Conservation (phyloP, 352 stramenopile species). For the Phytophthora pluvialis region DNA sequence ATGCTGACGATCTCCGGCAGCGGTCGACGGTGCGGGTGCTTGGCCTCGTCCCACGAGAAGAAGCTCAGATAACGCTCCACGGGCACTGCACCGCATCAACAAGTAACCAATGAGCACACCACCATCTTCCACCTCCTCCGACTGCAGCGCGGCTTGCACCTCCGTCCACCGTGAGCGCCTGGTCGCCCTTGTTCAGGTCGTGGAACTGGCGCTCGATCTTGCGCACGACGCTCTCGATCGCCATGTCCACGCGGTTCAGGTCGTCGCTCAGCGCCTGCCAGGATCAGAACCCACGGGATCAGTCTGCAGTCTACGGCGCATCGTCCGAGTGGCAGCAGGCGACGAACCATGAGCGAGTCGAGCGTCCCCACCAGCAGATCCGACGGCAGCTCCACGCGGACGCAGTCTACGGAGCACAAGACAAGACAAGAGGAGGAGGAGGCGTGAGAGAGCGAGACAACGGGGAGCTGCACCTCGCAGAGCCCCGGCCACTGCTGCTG, state of each 20-base stretch:
- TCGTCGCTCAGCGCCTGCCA: slow-evolving; percentile 90
- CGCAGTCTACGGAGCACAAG: slow-evolving; percentile 53
- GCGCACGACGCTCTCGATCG: slow-evolving; percentile 95
- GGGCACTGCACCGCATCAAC: slow-evolving; percentile 62
- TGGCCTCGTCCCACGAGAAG: slow-evolving; percentile 98
- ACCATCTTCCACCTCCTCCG: not conserved
- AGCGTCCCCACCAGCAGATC: slow-evolving; percentile 97
- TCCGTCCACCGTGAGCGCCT: slow-evolving; percentile 86
- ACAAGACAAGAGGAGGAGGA: slow-evolving; percentile 1
- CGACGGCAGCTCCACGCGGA: slow-evolving; percentile 91
- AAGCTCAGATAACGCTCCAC: slow-evolving; percentile 95
- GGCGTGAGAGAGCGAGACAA: not conserved
- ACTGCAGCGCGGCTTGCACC: slow-evolving; percentile 32
- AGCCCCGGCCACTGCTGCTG: not conserved
- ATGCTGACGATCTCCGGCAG: slow-evolving; percentile 96
- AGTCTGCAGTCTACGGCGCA: not conserved
- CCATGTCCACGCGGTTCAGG: slow-evolving; percentile 94
- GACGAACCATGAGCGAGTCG: slow-evolving; percentile 96
- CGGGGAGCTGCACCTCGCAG: too few relatives aligned
- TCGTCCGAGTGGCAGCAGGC: not conserved
- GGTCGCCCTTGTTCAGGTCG: slow-evolving; percentile 92
- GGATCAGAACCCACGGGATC: slow-evolving; percentile 3
- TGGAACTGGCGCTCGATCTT: slow-evolving; percentile 98
- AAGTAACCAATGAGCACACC: not conserved
- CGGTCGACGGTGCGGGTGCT: slow-evolving; percentile 96